phyloP scores from a whole-genome alignment of 2,329 filamentous ascomycete species.

The Chaetomium sp. region DNA sequence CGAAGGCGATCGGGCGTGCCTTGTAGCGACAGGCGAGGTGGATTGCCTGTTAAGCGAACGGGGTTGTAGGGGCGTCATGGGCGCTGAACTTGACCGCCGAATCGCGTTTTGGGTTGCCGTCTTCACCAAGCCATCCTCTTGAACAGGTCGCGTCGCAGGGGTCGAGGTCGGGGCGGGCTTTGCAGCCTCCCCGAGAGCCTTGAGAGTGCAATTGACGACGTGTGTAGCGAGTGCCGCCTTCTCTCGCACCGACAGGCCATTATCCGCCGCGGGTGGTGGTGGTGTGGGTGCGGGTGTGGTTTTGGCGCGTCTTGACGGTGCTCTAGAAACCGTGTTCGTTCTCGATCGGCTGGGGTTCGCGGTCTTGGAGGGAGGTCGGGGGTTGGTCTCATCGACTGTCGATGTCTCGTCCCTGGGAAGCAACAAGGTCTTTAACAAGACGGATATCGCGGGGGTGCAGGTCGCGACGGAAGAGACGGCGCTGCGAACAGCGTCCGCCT shows the following conservation, averaged over 20 bases:
- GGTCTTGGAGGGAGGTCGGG: slow-evolving; percentile 28
- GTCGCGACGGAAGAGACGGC: slow-evolving; percentile 50
- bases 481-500: slow-evolving; percentile 51
- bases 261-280: slow-evolving; percentile 31
- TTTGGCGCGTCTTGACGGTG: slow-evolving; percentile 37
- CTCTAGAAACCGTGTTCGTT: slow-evolving; percentile 32
- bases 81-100: slow-evolving; percentile 58
- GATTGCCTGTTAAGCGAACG: slow-evolving; percentile 62
- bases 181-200: slow-evolving; percentile 66
- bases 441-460: slow-evolving; percentile 50
- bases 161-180: slow-evolving; percentile 51
- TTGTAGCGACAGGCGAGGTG: slow-evolving; percentile 52
- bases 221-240: slow-evolving; percentile 70
- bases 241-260: slow-evolving; percentile 57
- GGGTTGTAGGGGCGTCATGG: slow-evolving; percentile 63
- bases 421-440: slow-evolving; percentile 51
- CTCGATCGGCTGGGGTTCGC: slow-evolving; percentile 37
- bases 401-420: slow-evolving; percentile 40
- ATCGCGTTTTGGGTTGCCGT: slow-evolving; percentile 46
- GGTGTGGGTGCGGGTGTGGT: slow-evolving; percentile 35
- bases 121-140: slow-evolving; percentile 45
- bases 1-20: slow-evolving; percentile 38
- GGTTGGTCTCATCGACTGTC: slow-evolving; percentile 16
- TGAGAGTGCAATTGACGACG: slow-evolving; percentile 70
- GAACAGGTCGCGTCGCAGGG: slow-evolving; percentile 41